phyloP scores from a whole-genome alignment of 805 yeast genomes.

The Grigorovia humatica region DNA sequence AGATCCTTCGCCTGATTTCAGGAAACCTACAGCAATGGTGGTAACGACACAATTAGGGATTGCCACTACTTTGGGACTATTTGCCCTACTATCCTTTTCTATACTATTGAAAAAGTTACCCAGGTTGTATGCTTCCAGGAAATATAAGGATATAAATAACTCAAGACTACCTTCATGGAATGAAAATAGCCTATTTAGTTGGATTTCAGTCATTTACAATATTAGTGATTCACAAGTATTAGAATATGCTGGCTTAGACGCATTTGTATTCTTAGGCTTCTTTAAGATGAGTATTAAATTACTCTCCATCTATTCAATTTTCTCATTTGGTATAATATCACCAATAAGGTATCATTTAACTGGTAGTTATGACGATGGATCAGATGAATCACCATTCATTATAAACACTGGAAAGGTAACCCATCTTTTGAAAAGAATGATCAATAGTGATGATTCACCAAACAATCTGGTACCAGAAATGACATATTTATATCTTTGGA shows the following conservation, averaged over 20 bases:
- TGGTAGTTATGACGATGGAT: constrained; percentile 62
- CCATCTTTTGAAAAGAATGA: constrained; percentile 5
- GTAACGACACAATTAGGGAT: constrained; percentile 69
- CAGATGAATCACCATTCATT: constrained; percentile 21
- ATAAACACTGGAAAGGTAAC: not conserved
- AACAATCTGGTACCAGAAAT: constrained; percentile 28
- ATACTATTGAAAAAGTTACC: constrained; percentile 65
- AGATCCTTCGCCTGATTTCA: constrained; percentile 19
- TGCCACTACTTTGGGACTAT: constrained; percentile 55
- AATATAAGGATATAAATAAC: constrained; percentile 24
- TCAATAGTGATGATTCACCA: constrained; percentile 20
- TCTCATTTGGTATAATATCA: constrained; percentile 66
- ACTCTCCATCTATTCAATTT: constrained; percentile 50
- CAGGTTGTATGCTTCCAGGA: constrained; percentile 74
- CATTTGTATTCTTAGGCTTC: constrained; percentile 82
- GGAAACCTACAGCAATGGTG: constrained; percentile 39
- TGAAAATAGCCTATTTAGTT: constrained; percentile 52
- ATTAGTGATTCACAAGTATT: constrained; percentile 68
- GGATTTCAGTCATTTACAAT: constrained; percentile 60
- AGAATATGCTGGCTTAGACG: constrained; percentile 89
- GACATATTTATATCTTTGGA: constrained; percentile 57
- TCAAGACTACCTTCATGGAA: constrained; percentile 27
- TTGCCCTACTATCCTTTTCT: constrained; percentile 62
- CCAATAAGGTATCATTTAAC: constrained; percentile 79
- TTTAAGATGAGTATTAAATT: constrained; percentile 80